A percentile compares a stretch with the other conserved stretches of the same genome.
These are phyloP conservation scores for Polytolypa hystricis DNA, from an alignment of 2,329 filamentous ascomycete genomes.

Conservation along the genomic window DNA sequence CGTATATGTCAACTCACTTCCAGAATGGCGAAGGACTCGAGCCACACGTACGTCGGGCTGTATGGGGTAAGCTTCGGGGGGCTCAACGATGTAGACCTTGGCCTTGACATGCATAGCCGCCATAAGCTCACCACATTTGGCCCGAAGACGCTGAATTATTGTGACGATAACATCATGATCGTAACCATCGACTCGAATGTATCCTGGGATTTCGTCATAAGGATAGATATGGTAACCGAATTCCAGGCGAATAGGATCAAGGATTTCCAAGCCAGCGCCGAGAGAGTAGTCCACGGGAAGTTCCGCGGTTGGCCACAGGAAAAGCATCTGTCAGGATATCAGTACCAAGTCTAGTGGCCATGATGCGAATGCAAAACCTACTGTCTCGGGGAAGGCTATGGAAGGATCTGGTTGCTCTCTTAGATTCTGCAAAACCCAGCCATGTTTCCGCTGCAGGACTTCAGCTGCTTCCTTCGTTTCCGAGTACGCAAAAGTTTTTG, in stretches of 20 bases:
- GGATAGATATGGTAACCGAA: conserved; percentile 32
- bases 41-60: conserved; percentile 17
- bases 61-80: conserved; percentile 14
- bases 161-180: conserved; percentile 25
- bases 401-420: conserved; percentile 17
- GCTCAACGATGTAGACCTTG: conserved; percentile 25
- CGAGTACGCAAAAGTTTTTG: conserved; percentile 18
- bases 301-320: conserved; percentile 37
- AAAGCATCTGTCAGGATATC: conserved; percentile 22
- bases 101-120: conserved; percentile 19
- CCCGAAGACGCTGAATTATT: conserved; percentile 21
- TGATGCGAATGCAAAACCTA: conserved; percentile 10
- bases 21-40: conserved; percentile 2
- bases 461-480: conserved; percentile 16
- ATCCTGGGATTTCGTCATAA: conserved; percentile 19
- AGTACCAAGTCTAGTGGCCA: background rate
- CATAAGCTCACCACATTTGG: conserved; percentile 20
- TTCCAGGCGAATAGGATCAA: conserved; percentile 35
- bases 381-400: conserved; percentile 17
- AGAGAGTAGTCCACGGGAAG: conserved; percentile 30
- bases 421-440: conserved; percentile 16
- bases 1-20: conserved; percentile 7
- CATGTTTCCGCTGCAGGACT: conserved; percentile 16
- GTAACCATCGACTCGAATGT: conserved; percentile 23
- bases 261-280: conserved; percentile 31